Base-by-base conservation (phyloP, 75 land plant genomes). In the Gnetum montanum region DNA sequence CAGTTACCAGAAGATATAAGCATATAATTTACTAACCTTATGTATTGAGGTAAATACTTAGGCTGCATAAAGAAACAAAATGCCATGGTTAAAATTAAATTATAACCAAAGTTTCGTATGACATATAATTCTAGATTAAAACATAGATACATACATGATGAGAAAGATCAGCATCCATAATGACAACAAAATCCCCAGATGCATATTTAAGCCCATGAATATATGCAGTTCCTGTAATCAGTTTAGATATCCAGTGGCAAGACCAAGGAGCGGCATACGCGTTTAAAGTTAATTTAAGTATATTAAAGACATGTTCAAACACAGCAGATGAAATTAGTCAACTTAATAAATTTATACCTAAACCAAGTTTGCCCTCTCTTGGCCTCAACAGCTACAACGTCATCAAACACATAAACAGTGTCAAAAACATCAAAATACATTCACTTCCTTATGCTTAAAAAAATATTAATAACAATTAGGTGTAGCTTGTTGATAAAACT, bases 81-180 rank as follows among this genome's bases (percentile, higher is more conserved):
- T n/a, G n/a, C n/a, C n/a, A n/a, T 47, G 51, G 1, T 2, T 48
- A 27, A 27, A 46, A 13, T 8, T n/a, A 30, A 31, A n/a, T 31
- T 29, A n/a, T n/a, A n/a, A 24, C 36, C 43, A 41, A 15, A 25
- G 15, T 13, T 43, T 26, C 34, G 63, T 31, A 43, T 41, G 0
- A 37, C 24, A 19, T 27, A 33, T 23, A 54, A 37, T 1, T 44
- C 34, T 22, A 2, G 11, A 20, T 4, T 6, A 12, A 38, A 4
- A 18, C 20, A 46, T 53, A 6, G 4, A 43, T 25, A 59, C 86
- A 65, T 71, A 92, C 97, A 79, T 92, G 95, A 53, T 92, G 97
- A 16, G 97, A 92, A 27, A 92, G 67, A 74, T 92, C 97, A 47
- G 95, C 97, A 73, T 92, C 97, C 95, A 92, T 84, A 23, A 92